Evolutionary conservation across 1,284 basidiomycete genomes (phyloP), one percentile per base, ranked within the genome.

Genomic region (Austroboletus novae-zelandiae): DNA sequence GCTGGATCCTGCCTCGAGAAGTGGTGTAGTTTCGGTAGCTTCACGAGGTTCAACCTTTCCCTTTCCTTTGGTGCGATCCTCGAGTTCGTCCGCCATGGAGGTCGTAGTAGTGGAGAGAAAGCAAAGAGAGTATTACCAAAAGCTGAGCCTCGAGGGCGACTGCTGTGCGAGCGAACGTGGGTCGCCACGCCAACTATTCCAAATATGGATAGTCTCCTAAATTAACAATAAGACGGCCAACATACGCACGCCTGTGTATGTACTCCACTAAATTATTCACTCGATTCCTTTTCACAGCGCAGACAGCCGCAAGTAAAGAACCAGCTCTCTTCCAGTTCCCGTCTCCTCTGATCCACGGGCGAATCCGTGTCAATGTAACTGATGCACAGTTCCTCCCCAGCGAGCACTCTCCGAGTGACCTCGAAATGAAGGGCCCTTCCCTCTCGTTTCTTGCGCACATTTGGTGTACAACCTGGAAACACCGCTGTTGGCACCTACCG

Each of bases 341-440:
- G 57, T 40, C 69, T 61, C 40, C 80, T 71, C 49, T 74, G 66
- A 23, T 54, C 55, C 11, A 70, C 70, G 1, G 63, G 54, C 25
- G 72, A 73, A 23, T 75, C 64, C 7, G 74, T 61, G 48, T 79
- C 74, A 43, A 77, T 71, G 57, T 84, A 84, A 51, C 71, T 78
- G 55, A 78, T 80, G 59, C 79, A 82, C 35, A 84, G 63, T 53
- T 84, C 83, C 50, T 84, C 80, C 13, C 75, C 81, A 9, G 60
- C 56, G n/a, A 58, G 55, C 29, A 84, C 59, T 45, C 74, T 73
- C 17, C 71, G 61, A 7, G 69, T 72, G 10, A 77, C 74, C 53
- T 76, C 73, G 59, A 86, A 85, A 32, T 71, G 66, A 51, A 84
- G 65, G 0, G 65, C 57, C 27, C 78, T 73, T 27, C 76, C 76